Evolutionary conservation across 768 basidiomycete species (phyloP).

Genomic region (Lactarius evosmus): DNA sequence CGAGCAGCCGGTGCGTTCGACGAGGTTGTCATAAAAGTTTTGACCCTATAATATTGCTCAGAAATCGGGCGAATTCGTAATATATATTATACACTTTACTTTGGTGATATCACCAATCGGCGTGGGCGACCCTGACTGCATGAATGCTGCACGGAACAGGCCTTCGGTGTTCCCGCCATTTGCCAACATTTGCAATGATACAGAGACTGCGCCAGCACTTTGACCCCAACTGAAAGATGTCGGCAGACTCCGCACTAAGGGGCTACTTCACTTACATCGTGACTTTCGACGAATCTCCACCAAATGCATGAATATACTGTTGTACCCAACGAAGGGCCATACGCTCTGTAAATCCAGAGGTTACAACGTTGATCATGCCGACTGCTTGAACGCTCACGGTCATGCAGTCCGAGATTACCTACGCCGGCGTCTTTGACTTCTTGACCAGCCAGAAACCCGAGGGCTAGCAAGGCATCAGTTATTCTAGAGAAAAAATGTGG

Average conservation of each 20-base stretch:
- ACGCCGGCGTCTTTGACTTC: conserved; percentile 52
- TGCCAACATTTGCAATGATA: conserved; percentile 41
- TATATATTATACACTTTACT: conserved; percentile 39
- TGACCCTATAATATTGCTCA: conserved; percentile 30
- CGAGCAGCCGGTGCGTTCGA: conserved; percentile 39
- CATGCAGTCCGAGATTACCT: conserved; percentile 61
- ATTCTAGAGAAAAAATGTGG: no score
- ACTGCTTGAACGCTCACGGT: conserved; percentile 42
- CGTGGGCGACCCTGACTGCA: conserved; percentile 42
- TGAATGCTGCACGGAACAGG: conserved; percentile 43
- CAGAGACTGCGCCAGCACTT: conserved; percentile 50
- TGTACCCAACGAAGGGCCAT: no score
- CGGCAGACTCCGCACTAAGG: conserved; percentile 3
- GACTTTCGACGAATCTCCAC: conserved; percentile 59
- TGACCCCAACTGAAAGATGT: conserved; percentile 44
- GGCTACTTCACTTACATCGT: conserved; percentile 43
- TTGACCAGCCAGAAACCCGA: conserved; percentile 50
- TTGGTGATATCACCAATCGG: conserved; percentile 33
- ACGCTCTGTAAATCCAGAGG: conserved; percentile 40
- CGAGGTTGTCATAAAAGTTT: conserved; percentile 42
- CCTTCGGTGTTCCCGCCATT: conserved; percentile 38
- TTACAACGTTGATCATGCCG: background rate
- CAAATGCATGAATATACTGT: conserved; percentile 59
- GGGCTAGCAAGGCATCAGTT: conserved; percentile 31
- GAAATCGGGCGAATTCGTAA: background rate